Percentiles rank a stretch among this genome's conserved stretches.
phyloP scores from a whole-genome alignment of 139 green algal species.

The Ettlia oleoabundans region DNA sequence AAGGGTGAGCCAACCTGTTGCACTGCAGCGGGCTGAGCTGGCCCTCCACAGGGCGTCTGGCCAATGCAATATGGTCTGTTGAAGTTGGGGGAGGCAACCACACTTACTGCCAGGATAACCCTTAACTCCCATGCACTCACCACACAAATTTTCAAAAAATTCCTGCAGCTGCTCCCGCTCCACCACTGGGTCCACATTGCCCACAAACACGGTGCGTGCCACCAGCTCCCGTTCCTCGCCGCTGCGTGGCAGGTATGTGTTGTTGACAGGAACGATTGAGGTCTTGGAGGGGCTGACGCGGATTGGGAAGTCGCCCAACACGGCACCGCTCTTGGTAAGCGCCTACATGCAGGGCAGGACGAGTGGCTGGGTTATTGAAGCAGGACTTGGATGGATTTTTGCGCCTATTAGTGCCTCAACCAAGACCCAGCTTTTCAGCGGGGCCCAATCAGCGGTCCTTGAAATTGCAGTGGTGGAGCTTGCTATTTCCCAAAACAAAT shows the following conservation, averaged over 20 bases:
- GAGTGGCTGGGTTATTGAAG: slow-evolving; percentile 3
- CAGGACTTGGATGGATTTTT: too few species aligned
- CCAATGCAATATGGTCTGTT: too few species aligned
- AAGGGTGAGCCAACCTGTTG: too few species aligned
- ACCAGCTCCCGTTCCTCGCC: slow-evolving; percentile 72
- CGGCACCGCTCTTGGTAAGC: slow-evolving; percentile 63
- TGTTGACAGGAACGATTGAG: slow-evolving; percentile 95
- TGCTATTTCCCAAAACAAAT: background rate
- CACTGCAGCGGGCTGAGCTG: background rate
- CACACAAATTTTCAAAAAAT: slow-evolving; percentile 94
- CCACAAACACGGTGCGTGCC: slow-evolving; percentile 91
- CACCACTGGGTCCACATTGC: slow-evolving; percentile 94
- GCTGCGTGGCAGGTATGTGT: slow-evolving; percentile 65
- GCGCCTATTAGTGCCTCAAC: too few species aligned
- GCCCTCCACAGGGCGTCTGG: too few species aligned
- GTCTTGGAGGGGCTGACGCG: slow-evolving; percentile 93
- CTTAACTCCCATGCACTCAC: slow-evolving; percentile 55
- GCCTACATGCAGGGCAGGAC: slow-evolving; percentile 47
- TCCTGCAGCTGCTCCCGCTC: slow-evolving; percentile 69
- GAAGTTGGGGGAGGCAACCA: too few species aligned
- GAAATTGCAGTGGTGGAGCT: too few species aligned
- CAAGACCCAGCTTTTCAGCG: too few species aligned
- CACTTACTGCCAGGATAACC: too few species aligned
- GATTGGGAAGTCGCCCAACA: slow-evolving; percentile 78
- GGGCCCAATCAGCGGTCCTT: too few species aligned